Evolutionary conservation across 768 basidiomycete genomes (phyloP), one percentile per base, ranked within the genome.

Genomic region (Mycena alexandri): DNA sequence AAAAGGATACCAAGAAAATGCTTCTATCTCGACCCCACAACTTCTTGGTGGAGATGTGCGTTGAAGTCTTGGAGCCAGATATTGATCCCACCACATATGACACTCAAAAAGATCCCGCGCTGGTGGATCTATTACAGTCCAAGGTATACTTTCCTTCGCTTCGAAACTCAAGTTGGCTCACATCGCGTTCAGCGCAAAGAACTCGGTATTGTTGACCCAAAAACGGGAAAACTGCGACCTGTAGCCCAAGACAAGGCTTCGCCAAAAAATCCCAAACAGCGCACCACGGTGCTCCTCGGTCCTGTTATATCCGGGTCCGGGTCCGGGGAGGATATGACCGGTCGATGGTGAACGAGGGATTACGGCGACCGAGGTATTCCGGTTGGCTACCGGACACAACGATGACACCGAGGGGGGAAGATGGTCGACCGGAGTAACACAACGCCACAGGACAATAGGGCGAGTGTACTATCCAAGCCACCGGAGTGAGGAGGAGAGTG

Each of bases 231-330:
- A 29, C 19, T 56, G 36, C 8, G 21, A 22, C 24, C 54, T 21
- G 13, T 19, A 41, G n/a, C 54, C n/a, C 6, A 12, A 1, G 13
- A 11, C 24, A 29, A 22, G 7, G 36, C 54, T 19, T 11, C 22
- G 33, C 44, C 57, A 14, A 58, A 42, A 41, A 22, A 46, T 13
- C 44, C 29, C 7, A 58, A 58, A 5, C 33, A 10, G 16, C 33
- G 38, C 1, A 34, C 42, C 25, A 58, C 57, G 3, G 43, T 46
- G 7, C 43, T 58, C 25, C 55, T 74, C n/a, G n/a, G n/a, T n/a
- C n/a, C n/a, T n/a, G n/a, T n/a, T n/a, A n/a, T n/a, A n/a, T n/a
- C n/a, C n/a, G n/a, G n/a, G n/a, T n/a, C n/a, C n/a, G n/a, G n/a
- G n/a, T n/a, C n/a, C n/a, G n/a, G n/a, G n/a, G n/a, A n/a, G n/a